Evolutionary conservation across 1,139 yeast genomes (phyloP), one percentile per base, ranked within the genome.

Genomic region (Martiniozyma asiatica): DNA sequence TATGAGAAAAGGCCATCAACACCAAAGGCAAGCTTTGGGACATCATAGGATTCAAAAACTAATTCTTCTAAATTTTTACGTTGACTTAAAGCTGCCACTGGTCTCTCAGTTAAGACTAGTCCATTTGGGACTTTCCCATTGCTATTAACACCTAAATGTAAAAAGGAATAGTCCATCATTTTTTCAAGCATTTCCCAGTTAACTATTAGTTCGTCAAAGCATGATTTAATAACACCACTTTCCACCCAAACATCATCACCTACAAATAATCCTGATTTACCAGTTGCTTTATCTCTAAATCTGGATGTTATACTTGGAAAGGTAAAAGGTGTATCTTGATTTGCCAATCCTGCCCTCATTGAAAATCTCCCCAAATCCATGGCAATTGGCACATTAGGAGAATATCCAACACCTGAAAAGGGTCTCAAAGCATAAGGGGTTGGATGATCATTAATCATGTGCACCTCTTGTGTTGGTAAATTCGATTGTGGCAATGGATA

Each of bases 101-200:
- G 62, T 13, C 74, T 72, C 51, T 85, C 96, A 12, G 79, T 76
- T 64, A 89, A 59, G n/a, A 87, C 64, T 1, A 89, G 53, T 1
- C 97, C 97, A 44, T 81, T 84, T 32, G 75, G 69, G 8, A 85
- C 71, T 1, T 61, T 46, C 0, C 75, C 73, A 24, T 56, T 48
- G n/a, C n/a, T n/a, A 13, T 56, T 50, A 3, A 82, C 93, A 4
- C 85, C 77, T 31, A 89, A 49, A 51, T 81, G 93, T 35, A 74
- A 69, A 50, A 89, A 78, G 0, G 89, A 63, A 48, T 85, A 89
- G 50, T 89, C 97, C 34, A 92, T 53, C 33, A 89, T 68, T 34
- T 65, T 68, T 50, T 92, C 98, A 7, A 79, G 68, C 35, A 77
- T 71, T 36, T 92, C 98, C 97, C 98, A 92, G 51, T 87, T 89